Base-by-base conservation (phyloP, 331 rosid genomes). In the Acacia concinna region DNA sequence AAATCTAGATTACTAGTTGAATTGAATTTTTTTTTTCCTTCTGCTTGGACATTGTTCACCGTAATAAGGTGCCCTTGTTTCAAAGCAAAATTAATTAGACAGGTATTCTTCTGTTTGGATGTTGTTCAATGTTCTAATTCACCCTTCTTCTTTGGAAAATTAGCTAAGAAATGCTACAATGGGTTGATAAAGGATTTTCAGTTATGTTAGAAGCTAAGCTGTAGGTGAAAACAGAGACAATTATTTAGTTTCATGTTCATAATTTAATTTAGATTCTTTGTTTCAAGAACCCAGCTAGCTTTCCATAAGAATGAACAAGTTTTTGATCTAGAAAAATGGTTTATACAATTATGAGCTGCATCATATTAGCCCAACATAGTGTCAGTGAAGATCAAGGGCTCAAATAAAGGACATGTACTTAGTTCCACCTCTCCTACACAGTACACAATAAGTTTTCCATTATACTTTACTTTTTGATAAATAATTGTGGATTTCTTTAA, bases 401-500 rank as follows among this genome's bases (percentile, higher is more conserved):
- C 44, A 65, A 65, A 65, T 64, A 5, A 5, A 6, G 25, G 38
- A 2, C 44, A 34, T 32, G 70, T 32, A 65, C 4, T 65, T 65
- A 8, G 27, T 17, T 65, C 44, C 25, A 34, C 15, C 70, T 13
- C 9, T 7, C 25, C 57, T 49, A 32, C 28, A 13, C 69, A 25
- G 49, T 18, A 12, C 40, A 23, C 69, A 31, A 21, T 30, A 8
- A 11, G 9, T 68, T 38, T 7, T 49, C 23, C 10, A 12, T 73
- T 49, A 9, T n/a, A n/a, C 20, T 34, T 43, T 32, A 69, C 40
- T 40, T 30, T 30, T 3, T 37, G 49, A 68, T 54, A 30, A 74
- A 32, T 64, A 56, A n/a, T 74, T 76, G 40, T 34, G 41, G 15
- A 68, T 68, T 73, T 71, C 40, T 54, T 68, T 67, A 49, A 31